phyloP scores from a whole-genome alignment of 495 filamentous ascomycete species.

The Aspergillus biplanus region DNA sequence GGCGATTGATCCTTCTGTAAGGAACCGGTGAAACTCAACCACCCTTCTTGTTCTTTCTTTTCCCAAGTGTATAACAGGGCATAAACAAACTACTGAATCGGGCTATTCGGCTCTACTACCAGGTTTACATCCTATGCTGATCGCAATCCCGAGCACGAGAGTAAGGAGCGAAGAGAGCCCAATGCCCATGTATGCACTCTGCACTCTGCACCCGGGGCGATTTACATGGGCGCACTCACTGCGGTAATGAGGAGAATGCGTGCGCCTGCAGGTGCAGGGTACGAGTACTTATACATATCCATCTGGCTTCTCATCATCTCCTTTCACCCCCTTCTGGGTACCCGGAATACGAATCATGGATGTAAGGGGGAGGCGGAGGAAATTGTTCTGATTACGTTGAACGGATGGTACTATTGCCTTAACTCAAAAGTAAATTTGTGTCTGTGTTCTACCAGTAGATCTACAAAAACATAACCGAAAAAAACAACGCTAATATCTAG shows the following conservation, averaged over 20 bases:
- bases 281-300: not conserved
- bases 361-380: not conserved
- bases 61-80: not conserved
- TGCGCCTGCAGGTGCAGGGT: not conserved
- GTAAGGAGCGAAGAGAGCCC: not conserved
- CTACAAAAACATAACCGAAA: slow-evolving; percentile 12
- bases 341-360: not conserved
- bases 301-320: not conserved
- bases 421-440: too few species aligned
- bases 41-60: not conserved
- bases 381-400: not conserved
- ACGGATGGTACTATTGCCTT: too few species aligned
- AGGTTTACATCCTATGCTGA: not conserved
- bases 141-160: not conserved
- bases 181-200: not conserved
- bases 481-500: slow-evolving; percentile 8
- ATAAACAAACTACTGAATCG: not conserved
- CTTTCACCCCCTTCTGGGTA: not conserved
- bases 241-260: not conserved
- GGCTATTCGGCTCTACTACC: not conserved
- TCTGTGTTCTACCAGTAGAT: slow-evolving; percentile 9
- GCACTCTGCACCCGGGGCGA: too few species aligned
- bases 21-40: not conserved
- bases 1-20: slow-evolving; percentile 1
- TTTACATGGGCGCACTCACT: not conserved